Evolutionary conservation across 2,329 filamentous ascomycete genomes (phyloP).

Genomic region (Karstenula rhodostoma): DNA sequence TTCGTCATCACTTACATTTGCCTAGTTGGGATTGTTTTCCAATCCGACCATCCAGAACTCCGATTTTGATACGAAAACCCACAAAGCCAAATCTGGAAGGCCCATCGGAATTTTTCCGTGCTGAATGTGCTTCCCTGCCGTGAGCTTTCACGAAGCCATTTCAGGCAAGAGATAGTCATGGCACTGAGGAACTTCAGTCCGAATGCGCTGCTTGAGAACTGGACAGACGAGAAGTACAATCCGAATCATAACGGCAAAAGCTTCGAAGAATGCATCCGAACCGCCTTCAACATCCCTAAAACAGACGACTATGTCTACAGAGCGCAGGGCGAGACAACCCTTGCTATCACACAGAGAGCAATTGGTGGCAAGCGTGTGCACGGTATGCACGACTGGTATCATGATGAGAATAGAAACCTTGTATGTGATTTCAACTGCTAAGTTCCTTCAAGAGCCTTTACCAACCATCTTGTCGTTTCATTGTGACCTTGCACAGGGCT

Average conservation of each 20-base stretch:
- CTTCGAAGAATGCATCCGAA: constrained; percentile 56
- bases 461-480: neutral
- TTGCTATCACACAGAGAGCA: constrained; percentile 59
- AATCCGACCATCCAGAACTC: neutral
- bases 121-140: too few species aligned
- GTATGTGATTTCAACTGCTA: constrained; percentile 22
- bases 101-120: neutral
- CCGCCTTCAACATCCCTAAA: constrained; percentile 56
- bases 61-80: neutral
- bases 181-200: constrained; percentile 53
- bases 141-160: neutral
- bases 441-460: neutral
- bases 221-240: constrained; percentile 49
- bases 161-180: constrained; percentile 22
- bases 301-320: constrained; percentile 61
- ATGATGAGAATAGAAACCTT: constrained; percentile 50
- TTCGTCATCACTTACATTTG: neutral
- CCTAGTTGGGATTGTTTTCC: neutral
- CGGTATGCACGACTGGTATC: constrained; percentile 62
- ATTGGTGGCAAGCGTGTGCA: constrained; percentile 56
- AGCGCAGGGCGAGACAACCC: constrained; percentile 60
- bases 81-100: neutral
- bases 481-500: neutral
- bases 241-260: constrained; percentile 33
- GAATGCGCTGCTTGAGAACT: constrained; percentile 54